These are phyloP conservation scores for Artemisia argyi DNA, from an alignment of 129 eudicot genomes.

Conservation along the genomic window DNA sequence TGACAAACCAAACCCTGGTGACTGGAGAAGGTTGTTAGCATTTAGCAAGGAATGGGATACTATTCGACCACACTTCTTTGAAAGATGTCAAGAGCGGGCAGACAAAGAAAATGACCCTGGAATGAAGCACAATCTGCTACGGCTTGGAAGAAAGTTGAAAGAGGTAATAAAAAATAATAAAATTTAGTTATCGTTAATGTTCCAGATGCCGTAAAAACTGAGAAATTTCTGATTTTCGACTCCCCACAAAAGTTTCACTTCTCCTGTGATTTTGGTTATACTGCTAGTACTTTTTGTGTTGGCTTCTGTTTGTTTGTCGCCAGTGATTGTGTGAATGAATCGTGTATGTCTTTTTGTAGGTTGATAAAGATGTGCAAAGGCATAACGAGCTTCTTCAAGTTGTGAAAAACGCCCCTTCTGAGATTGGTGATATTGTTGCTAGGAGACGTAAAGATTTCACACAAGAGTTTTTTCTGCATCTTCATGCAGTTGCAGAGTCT, in stretches of 20 bases:
- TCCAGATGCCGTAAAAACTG: neutral
- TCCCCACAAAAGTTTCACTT: neutral
- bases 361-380: constrained; percentile 87
- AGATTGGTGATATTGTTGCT: constrained; percentile 68
- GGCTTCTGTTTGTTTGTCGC: neutral
- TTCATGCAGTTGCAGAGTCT: constrained; percentile 77
- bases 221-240: neutral
- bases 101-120: constrained; percentile 73
- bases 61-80: constrained; percentile 70
- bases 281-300: neutral
- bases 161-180: constrained; percentile 51
- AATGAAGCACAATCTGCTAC: constrained; percentile 60
- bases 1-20: constrained; percentile 82
- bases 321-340: neutral
- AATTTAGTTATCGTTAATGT: neutral
- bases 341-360: constrained; percentile 37
- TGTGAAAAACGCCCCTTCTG: constrained; percentile 52
- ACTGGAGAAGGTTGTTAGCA: constrained; percentile 84
- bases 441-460: constrained; percentile 95
- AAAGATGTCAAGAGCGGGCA: constrained; percentile 75
- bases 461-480: constrained; percentile 77
- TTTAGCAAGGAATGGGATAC: constrained; percentile 78
- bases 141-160: constrained; percentile 86
- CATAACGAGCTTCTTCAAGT: constrained; percentile 75
- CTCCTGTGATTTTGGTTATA: neutral